Percentiles rank a stretch among this genome's conserved stretches.
phyloP scores from a whole-genome alignment of 176 grass and related monocot genomes.

The Lolium rigidum region DNA sequence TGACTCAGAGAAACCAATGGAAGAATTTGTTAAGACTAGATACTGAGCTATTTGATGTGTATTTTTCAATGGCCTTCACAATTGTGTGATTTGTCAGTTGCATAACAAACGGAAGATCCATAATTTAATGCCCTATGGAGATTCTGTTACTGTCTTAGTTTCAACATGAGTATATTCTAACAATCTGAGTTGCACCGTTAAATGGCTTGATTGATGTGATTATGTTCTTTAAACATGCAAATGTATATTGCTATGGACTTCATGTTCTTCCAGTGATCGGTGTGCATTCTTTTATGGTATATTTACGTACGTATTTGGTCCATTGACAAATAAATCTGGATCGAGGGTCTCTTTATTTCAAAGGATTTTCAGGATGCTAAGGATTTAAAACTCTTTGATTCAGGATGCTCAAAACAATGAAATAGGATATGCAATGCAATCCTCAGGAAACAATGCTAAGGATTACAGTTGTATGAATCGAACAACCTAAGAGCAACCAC shows the following conservation, averaged over 20 bases:
- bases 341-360: no score
- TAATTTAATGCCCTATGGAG: conserved; percentile 48
- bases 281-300: not conserved
- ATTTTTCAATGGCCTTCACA: conserved; percentile 40
- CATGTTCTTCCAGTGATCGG: not conserved
- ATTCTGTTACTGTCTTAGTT: conserved; percentile 30
- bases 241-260: not conserved
- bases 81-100: conserved; percentile 58
- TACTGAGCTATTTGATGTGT: conserved; percentile 47
- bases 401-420: not conserved
- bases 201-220: conserved; percentile 7
- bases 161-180: not conserved
- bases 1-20: conserved; percentile 47
- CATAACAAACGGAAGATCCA: conserved; percentile 49
- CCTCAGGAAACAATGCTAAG: no score
- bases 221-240: not conserved
- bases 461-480: no score
- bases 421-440: not conserved
- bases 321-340: no score
- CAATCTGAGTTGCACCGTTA: not conserved
- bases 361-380: no score
- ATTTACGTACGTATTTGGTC: no score
- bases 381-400: not conserved
- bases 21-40: conserved; percentile 40
- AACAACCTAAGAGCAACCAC: no score